These are phyloP conservation scores for Hordeum marinum DNA, from an alignment of 176 grass and related monocot species.

Conservation along the genomic window DNA sequence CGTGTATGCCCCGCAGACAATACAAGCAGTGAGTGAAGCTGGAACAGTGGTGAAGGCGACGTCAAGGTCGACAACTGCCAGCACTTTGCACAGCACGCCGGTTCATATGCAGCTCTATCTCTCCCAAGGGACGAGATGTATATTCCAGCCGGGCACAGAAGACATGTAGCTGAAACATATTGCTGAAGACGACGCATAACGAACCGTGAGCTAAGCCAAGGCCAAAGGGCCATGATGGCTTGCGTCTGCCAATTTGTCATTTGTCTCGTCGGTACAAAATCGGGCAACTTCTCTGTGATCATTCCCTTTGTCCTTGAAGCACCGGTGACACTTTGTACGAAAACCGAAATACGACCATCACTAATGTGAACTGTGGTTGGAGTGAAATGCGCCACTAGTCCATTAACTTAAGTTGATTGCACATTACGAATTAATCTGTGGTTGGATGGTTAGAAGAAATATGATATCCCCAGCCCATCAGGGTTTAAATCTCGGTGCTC, in stretches of 20 bases:
- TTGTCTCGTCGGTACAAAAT: background rate
- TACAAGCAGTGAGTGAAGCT: background rate
- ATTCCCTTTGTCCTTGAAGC: too few relatives aligned
- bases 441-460: too few relatives aligned
- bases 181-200: conserved; percentile 20
- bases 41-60: background rate
- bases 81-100: background rate
- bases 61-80: background rate
- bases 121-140: background rate
- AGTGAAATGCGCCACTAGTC: too few relatives aligned
- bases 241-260: background rate
- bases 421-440: too few relatives aligned
- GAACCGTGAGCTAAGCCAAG: conserved; percentile 4
- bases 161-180: conserved; percentile 1
- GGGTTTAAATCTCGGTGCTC: too few relatives aligned
- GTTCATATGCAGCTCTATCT: background rate
- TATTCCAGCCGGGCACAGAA: background rate
- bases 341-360: too few relatives aligned
- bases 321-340: too few relatives aligned
- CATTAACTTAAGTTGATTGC: too few relatives aligned
- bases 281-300: too few relatives aligned
- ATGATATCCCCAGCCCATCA: too few relatives aligned
- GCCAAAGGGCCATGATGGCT: conserved; percentile 10
- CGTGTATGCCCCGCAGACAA: too few relatives aligned
- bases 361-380: too few relatives aligned